Evolutionary conservation across 345 rosid species (phyloP), one percentile per base, ranked within the genome.

Genomic region (Eucalyptus albens): DNA sequence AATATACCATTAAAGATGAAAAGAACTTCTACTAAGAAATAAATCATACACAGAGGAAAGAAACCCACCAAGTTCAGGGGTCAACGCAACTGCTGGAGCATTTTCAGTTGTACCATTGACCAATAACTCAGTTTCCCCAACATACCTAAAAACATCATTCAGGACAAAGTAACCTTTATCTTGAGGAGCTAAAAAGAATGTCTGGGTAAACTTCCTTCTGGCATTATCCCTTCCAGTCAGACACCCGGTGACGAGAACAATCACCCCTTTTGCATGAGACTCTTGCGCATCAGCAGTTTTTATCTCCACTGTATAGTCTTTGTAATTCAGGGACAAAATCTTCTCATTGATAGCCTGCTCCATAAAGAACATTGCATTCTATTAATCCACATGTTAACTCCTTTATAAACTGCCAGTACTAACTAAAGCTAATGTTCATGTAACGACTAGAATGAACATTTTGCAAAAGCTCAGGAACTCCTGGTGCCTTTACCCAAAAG

Each of bases 171-270:
- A 97, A 15, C 99, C 99, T 33, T 93, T 94, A 89, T 97, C 99
- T 85, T 96, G 99, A 33, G 97, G 99, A 89, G 99, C 99, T 85
- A 97, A 94, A 93, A 97, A 97, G 93, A 97, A 97, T 10, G 97
- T 92, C 91, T 97, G 99, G 29, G 96, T 91, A 89, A 97, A 97
- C 90, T 97, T 96, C 94, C 95, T 95, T 92, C 91, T 94, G 92
- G 95, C 92, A 88, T 93, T 93, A 91, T 96, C 98, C 55, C 91
- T 95, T 72, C 97, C 99, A 11, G 97, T 97, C 90, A 96, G 92
- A 90, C 93, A 94, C 88, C 99, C 99, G 3, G 99, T 97, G 44
- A 97, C 99, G 67, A 97, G 91, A 47, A 97, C 96, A 47, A 95
- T 95, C 88, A 96, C 98, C 24, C 99, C 99, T 80, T 93, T 93